phyloP scores from a whole-genome alignment of 164 flowering plant species.

The Vitis riparia region DNA sequence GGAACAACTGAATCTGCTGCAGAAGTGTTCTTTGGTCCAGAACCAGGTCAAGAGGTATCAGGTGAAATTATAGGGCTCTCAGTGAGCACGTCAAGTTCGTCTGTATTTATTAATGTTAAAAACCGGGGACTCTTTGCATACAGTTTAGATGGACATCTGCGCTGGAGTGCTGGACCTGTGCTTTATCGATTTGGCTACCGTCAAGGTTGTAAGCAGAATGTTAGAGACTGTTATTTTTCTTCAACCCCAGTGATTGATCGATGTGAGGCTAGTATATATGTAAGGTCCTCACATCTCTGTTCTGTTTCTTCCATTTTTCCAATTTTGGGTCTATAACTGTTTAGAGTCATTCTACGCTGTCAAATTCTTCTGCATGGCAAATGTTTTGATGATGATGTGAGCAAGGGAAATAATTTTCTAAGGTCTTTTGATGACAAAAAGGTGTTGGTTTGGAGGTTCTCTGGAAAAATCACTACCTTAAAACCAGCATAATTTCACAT shows the following conservation, averaged over 20 bases:
- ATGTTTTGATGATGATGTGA: too few relatives aligned
- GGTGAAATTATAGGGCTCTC: slow-evolving; percentile 72
- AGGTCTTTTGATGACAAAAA: too few relatives aligned
- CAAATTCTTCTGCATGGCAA: too few relatives aligned
- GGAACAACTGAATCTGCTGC: slow-evolving; percentile 45
- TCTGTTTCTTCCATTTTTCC: not conserved
- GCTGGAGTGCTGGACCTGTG: slow-evolving; percentile 81
- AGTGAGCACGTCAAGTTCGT: slow-evolving; percentile 53
- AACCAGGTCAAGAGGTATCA: slow-evolving; percentile 31
- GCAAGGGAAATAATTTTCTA: too few relatives aligned
- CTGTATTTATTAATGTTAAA: slow-evolving; percentile 51
- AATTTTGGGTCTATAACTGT: not conserved
- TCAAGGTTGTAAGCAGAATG: slow-evolving; percentile 71
- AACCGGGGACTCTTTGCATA: slow-evolving; percentile 76
- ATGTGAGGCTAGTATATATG: slow-evolving; percentile 88
- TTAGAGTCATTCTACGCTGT: too few relatives aligned
- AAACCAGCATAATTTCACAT: too few relatives aligned
- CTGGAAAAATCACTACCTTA: too few relatives aligned
- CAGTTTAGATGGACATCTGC: slow-evolving; percentile 37
- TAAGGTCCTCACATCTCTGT: slow-evolving; percentile 33
- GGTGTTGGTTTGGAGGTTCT: too few relatives aligned
- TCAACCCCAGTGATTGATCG: slow-evolving; percentile 79
- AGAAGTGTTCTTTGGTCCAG: slow-evolving; percentile 55
- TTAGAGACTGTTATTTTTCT: slow-evolving; percentile 64
- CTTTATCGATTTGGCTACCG: slow-evolving; percentile 63